Percentiles rank a stretch among this genome's conserved stretches.
These are phyloP conservation scores for Lupinus albus DNA, from an alignment of 306 rosid genomes.

Conservation along the genomic window DNA sequence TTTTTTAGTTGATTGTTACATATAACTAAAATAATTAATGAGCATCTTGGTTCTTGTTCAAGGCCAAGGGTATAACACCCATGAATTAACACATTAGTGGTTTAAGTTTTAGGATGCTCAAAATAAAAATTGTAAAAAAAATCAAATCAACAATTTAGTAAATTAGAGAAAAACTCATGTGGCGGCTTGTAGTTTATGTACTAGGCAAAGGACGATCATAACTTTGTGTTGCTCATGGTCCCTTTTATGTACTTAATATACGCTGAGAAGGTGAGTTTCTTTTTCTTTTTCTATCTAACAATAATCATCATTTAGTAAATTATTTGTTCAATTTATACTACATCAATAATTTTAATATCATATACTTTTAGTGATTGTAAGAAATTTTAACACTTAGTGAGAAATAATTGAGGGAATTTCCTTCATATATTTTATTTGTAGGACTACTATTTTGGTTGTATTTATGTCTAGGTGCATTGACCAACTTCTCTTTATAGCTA, in stretches of 20 bases:
- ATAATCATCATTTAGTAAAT: neutral
- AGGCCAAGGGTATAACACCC: too few relatives aligned
- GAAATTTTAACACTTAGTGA: slow-evolving; percentile 12
- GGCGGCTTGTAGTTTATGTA: slow-evolving; percentile 54
- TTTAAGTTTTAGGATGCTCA: neutral
- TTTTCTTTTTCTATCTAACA: neutral
- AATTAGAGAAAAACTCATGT: slow-evolving; percentile 23
- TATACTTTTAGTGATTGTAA: neutral
- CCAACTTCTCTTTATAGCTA: slow-evolving; percentile 38
- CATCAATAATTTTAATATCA: neutral
- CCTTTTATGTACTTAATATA: slow-evolving; percentile 4
- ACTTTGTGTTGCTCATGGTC: slow-evolving; percentile 34
- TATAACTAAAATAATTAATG: neutral
- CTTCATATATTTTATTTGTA: slow-evolving; percentile 29
- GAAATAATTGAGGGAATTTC: slow-evolving; percentile 61
- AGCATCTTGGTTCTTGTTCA: too few relatives aligned
- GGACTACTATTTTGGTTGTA: slow-evolving; percentile 53
- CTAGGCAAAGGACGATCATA: slow-evolving; percentile 43
- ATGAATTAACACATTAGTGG: neutral
- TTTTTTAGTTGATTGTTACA: neutral
- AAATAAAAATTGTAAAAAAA: neutral
- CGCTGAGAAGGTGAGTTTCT: neutral
- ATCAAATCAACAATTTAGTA: neutral
- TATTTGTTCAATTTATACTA: neutral
- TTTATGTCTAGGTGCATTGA: slow-evolving; percentile 57